These are phyloP conservation scores for Auricularia auricula-judae DNA, from an alignment of 768 basidiomycete genomes.

Conservation along the genomic window DNA sequence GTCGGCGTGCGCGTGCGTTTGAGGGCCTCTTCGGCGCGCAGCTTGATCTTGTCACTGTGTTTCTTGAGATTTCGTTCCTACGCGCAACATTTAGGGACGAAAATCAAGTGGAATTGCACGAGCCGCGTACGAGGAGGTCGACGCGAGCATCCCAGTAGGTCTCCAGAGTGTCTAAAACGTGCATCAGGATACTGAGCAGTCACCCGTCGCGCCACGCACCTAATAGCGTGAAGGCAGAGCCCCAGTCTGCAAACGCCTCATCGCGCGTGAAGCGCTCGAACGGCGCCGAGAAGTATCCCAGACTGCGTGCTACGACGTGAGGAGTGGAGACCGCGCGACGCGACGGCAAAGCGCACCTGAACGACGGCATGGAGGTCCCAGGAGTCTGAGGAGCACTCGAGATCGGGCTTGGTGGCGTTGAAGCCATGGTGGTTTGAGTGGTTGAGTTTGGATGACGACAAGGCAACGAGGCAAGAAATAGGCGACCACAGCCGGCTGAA, in stretches of 20 bases:
- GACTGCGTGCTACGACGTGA: neutral
- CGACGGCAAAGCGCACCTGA: neutral
- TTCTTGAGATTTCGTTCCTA: slow-evolving; percentile 69
- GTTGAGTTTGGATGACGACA: neutral
- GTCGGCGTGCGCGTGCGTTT: slow-evolving; percentile 48
- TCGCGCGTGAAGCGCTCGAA: slow-evolving; percentile 70
- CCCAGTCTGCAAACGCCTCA: slow-evolving; percentile 57
- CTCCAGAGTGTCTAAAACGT: slow-evolving; percentile 73
- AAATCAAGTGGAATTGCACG: slow-evolving; percentile 52
- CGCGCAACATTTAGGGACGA: neutral
- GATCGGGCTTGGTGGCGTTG: neutral
- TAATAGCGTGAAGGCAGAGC: slow-evolving; percentile 74
- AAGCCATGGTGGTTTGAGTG: neutral
- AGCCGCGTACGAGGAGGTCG: slow-evolving; percentile 17
- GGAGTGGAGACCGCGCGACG: neutral
- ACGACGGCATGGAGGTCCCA: neutral
- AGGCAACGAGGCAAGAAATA: neutral
- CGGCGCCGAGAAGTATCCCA: slow-evolving; percentile 51
- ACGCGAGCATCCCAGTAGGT: slow-evolving; percentile 86
- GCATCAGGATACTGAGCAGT: neutral
- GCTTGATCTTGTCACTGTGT: slow-evolving; percentile 73
- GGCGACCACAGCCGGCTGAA: neutral
- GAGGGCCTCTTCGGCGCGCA: slow-evolving; percentile 65
- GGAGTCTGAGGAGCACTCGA: neutral
- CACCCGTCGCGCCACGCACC: slow-evolving; percentile 34